phyloP scores from a whole-genome alignment of 441 rosid species.

The Pelargonium australe region DNA sequence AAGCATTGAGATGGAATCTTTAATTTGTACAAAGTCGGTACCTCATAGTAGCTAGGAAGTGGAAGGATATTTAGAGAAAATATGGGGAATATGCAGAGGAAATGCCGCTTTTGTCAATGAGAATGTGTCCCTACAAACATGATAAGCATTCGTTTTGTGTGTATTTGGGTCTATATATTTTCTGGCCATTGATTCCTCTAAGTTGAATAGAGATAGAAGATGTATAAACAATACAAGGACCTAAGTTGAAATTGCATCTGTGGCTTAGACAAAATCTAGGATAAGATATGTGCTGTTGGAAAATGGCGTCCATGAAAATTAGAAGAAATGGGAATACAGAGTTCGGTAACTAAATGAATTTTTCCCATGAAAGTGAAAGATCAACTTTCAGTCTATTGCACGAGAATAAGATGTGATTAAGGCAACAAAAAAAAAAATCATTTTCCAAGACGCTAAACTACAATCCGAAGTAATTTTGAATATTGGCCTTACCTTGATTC shows the following conservation, averaged over 20 bases:
- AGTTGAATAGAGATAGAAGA: slow-evolving; percentile 12
- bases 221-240: not conserved
- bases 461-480: not conserved
- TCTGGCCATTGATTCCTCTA: slow-evolving; percentile 14
- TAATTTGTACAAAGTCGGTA: slow-evolving; percentile 9
- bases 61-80: slow-evolving; percentile 2
- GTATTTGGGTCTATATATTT: slow-evolving; percentile 7
- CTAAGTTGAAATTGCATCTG: slow-evolving; percentile 27
- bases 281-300: slow-evolving; percentile 18
- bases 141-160: not conserved
- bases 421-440: too few species aligned
- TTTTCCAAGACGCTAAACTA: too few species aligned
- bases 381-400: too few species aligned
- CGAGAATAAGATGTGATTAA: not conserved
- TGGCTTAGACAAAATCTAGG: slow-evolving; percentile 23
- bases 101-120: slow-evolving; percentile 28
- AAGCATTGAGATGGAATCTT: slow-evolving; percentile 19
- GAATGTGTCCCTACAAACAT: slow-evolving; percentile 7
- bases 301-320: too few species aligned
- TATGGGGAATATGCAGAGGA: not conserved
- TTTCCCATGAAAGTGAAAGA: not conserved
- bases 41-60: too few species aligned
- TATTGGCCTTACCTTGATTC: too few species aligned
- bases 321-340: not conserved
- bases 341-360: not conserved